phyloP scores from a whole-genome alignment of 75 land plant genomes.

The Selaginella moellendorffii region DNA sequence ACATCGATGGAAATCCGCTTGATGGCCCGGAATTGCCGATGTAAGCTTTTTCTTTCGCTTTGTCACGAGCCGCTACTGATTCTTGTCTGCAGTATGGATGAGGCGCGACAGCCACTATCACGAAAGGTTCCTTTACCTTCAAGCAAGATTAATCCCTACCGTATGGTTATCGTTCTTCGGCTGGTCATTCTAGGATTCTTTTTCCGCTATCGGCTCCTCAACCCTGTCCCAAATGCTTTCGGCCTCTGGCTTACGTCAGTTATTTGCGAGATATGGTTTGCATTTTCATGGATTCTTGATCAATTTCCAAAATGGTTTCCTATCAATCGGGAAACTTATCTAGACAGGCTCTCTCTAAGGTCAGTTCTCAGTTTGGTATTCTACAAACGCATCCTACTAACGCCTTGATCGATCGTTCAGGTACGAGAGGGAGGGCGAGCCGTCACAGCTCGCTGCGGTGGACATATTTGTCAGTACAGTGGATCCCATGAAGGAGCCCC shows the following conservation, averaged over 20 bases:
- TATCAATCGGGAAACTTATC: conserved; percentile 61
- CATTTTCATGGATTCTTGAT: conserved; percentile 67
- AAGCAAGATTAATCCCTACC: conserved; percentile 60
- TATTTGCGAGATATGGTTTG: conserved; percentile 80
- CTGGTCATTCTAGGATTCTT: conserved; percentile 44
- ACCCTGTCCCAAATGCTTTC: conserved; percentile 57
- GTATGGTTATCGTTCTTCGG: conserved; percentile 45
- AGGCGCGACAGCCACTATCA: conserved; percentile 63
- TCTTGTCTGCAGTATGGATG: conserved; percentile 41
- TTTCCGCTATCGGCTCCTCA: conserved; percentile 44
- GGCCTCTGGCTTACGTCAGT: conserved; percentile 55
- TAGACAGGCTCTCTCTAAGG: conserved; percentile 27
- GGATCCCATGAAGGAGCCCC: conserved; percentile 81
- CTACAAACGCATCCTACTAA: too few relatives aligned
- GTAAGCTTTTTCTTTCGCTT: conserved; percentile 23
- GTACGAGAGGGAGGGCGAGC: conserved; percentile 75
- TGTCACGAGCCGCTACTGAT: not conserved
- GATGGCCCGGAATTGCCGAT: conserved; percentile 60
- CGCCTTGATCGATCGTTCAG: conserved; percentile 21
- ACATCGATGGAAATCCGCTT: not conserved
- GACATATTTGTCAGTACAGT: conserved; percentile 85
- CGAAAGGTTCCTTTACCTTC: conserved; percentile 54
- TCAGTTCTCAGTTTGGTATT: not conserved
- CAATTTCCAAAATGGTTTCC: conserved; percentile 90
- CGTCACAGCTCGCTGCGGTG: conserved; percentile 73